These are phyloP conservation scores for Apiospora malaysiana DNA, from an alignment of 2,329 filamentous ascomycete species.

Conservation along the genomic window DNA sequence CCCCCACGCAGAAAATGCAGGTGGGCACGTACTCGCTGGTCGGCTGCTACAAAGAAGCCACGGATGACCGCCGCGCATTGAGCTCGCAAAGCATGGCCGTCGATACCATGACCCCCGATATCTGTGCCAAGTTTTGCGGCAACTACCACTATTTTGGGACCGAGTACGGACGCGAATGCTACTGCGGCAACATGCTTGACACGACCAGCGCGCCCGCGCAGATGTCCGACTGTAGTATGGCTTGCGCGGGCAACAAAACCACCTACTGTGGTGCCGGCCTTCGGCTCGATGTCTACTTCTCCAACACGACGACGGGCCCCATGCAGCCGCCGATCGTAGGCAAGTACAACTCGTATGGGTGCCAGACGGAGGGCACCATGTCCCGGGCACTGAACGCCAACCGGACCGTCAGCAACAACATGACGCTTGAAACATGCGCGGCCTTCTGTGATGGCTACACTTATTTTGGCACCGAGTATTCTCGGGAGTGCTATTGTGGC, in stretches of 20 bases:
- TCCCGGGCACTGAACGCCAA: constrained; percentile 39
- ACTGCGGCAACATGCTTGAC: constrained; percentile 31
- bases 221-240: constrained; percentile 35
- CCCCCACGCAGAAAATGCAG: constrained; percentile 42
- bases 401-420: constrained; percentile 33
- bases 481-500: constrained; percentile 45
- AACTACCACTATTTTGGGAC: constrained; percentile 55
- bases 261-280: constrained; percentile 36
- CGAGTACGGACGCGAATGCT: constrained; percentile 58
- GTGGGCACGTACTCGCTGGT: constrained; percentile 52
- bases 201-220: constrained; percentile 26
- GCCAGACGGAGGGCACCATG: constrained; percentile 42
- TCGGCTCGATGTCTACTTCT: constrained; percentile 35
- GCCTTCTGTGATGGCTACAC: constrained; percentile 38
- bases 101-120: constrained; percentile 56
- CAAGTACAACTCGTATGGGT: constrained; percentile 42
- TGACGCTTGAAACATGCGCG: constrained; percentile 43
- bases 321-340: constrained; percentile 22
- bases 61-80: constrained; percentile 48
- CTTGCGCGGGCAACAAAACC: constrained; percentile 36
- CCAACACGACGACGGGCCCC: constrained; percentile 24
- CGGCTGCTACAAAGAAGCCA: constrained; percentile 57
- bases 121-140: constrained; percentile 53
- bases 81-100: constrained; percentile 47
- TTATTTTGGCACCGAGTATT: constrained; percentile 44